Base-by-base conservation (phyloP, 2,329 filamentous ascomycete genomes). In the Sclerotinia spermophila region DNA sequence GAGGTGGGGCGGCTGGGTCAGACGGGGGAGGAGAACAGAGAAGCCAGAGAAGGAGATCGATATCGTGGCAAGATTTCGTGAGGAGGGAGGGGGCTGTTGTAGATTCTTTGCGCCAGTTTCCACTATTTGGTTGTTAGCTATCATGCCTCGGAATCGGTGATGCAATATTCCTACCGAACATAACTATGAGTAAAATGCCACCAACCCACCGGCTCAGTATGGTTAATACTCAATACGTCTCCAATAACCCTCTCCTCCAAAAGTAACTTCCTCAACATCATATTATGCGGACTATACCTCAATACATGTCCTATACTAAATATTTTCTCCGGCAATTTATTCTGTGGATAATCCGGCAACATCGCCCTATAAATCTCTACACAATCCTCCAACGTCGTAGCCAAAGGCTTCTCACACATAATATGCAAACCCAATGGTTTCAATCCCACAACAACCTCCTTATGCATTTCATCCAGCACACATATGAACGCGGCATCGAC, bases 281-380 rank as follows among this genome's bases (percentile, higher is more conserved):
- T 91, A 79, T 98, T 98, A 80, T 97, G 94, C 15, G 94, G 94
- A 76, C 91, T 96, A 81, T 98, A 98, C 48, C 95, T 87, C 71
- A 99, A 83, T 21, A 99, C 96, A 81, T 99, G 96, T 19, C 96
- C 95, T 70, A 98, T 93, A 0, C 93, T 94, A 80, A 98, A 97
- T 56, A 98, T 84, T 60, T 82, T 83, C 38, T 78, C 66, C 24
- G 77, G 79, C 72, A 53, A 77, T 73, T 40, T 77, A 64, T 71
- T 82, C 76, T 71, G 77, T 75, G 71, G 77, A 70, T 78, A 76
- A 72, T 76, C 75, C 10, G 80, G 79, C 21, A 81, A 78, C 73
- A 92, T 79, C 1, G 89, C 85, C 64, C 82, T 82, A 79, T 89
- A 93, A 77, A 97, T 95, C 58, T 84, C 84, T 48, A 97, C 82